Percentiles rank a stretch among this genome's conserved stretches.
These are phyloP conservation scores for Penicillium paneum DNA, from an alignment of 2,329 filamentous ascomycete species.

Conservation along the genomic window DNA sequence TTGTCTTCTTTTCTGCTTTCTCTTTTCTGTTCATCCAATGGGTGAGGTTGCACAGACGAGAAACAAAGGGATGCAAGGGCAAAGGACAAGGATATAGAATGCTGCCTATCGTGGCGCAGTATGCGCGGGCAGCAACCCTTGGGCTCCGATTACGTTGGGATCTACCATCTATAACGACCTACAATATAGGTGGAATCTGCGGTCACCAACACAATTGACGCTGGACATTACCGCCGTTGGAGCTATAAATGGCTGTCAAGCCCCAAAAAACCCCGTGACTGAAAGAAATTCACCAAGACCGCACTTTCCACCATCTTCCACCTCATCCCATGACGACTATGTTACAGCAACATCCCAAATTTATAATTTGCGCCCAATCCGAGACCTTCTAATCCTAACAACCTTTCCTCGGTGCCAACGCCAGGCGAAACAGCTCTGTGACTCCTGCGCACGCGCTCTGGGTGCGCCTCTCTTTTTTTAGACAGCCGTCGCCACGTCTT, in stretches of 20 bases:
- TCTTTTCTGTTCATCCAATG: not conserved
- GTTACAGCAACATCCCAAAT: not conserved
- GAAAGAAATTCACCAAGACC: no score
- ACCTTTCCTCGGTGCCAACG: not conserved
- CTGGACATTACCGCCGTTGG: not conserved
- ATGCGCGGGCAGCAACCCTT: conserved; percentile 10
- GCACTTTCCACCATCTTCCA: not conserved
- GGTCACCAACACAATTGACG: not conserved
- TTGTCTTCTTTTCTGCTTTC: not conserved
- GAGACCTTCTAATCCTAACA: not conserved
- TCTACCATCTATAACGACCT: conserved; percentile 3
- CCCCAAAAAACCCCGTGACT: not conserved
- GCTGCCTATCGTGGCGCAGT: conserved; percentile 26
- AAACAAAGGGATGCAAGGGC: conserved; percentile 16
- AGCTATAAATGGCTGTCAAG: not conserved
- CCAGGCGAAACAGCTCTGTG: not conserved
- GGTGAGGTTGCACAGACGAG: not conserved
- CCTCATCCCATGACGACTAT: not conserved
- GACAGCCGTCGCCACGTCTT: not conserved
- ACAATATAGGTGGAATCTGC: not conserved
- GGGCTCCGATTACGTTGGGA: conserved; percentile 10
- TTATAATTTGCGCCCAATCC: not conserved
- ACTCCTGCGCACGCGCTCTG: not conserved
- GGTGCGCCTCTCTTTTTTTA: not conserved
- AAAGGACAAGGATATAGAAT: conserved; percentile 11